Evolutionary conservation across 2,329 filamentous ascomycete species (phyloP), one percentile per base, ranked within the genome.

Genomic region (Moelleriella libera): DNA sequence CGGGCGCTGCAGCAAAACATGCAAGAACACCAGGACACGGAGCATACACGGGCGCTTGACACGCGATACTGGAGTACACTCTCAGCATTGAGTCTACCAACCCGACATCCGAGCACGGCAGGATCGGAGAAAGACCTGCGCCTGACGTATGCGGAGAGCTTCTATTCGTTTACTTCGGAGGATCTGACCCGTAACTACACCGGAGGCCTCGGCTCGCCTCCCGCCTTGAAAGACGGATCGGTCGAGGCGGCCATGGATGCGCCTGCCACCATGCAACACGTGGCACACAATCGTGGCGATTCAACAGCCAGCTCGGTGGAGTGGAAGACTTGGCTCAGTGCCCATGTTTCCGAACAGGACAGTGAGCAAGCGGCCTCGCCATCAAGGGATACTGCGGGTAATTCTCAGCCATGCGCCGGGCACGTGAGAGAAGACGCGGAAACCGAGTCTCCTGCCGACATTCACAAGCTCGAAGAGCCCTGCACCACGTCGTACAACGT

Each of bases 281-380:
- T 21, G 6, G 9, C 29, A 3, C 58, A 64, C 14, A 60, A 62
- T 43, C 61, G 68, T n/a, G 59, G 63, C 1, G 52, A 57, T 3
- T 72, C 69, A 1, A 64, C 64, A 1, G 62, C 63, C 5, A 72
- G 71, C 48, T 76, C 72, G 2, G 58, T 67, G 2, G 74, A 76
- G 49, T 78, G 74, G 75, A 76, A 76, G 57, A 68, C 62, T 0
- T 74, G 69, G 69, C 66, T 78, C 40, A 74, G 73, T 7, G 66
- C 70, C 2, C 70, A 76, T 41, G 66, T 73, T 7, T 69, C 69
- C 0, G 72, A 55, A 74, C 2, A 71, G 75, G 43, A 52, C 5
- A 43, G 47, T 2, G 50, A 52, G 3, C 51, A 52, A 1, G 47
- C 48, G 14, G 14, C 12, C 14, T 32, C 47, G 8, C 40, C n/a